These are phyloP conservation scores for Clausena lansium DNA, from an alignment of 345 rosid species.

Conservation along the genomic window DNA sequence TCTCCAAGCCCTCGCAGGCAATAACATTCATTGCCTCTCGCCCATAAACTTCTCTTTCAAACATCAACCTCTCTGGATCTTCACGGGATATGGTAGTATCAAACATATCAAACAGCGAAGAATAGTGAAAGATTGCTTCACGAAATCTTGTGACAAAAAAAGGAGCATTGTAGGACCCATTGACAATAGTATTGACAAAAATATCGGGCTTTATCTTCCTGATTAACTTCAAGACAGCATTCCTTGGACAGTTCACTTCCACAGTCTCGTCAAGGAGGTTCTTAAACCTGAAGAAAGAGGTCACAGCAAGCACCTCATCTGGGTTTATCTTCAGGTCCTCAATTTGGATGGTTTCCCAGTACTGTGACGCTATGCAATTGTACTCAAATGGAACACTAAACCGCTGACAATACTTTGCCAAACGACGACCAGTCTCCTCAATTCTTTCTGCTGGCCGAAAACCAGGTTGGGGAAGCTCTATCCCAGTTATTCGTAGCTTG, in stretches of 20 bases:
- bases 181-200: conserved; percentile 45
- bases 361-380: conserved; percentile 50
- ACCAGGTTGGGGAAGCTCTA: conserved; percentile 78
- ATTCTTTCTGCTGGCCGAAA: conserved; percentile 65
- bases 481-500: conserved; percentile 76
- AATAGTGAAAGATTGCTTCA: conserved; percentile 76
- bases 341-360: conserved; percentile 68
- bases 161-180: conserved; percentile 75
- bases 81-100: conserved; percentile 49
- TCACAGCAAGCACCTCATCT: conserved; percentile 66
- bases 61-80: conserved; percentile 44
- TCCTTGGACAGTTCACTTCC: conserved; percentile 54
- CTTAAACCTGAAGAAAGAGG: conserved; percentile 38
- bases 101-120: conserved; percentile 63
- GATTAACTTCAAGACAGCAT: conserved; percentile 54
- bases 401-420: conserved; percentile 63
- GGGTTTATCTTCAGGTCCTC: conserved; percentile 61
- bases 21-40: conserved; percentile 61
- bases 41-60: conserved; percentile 64
- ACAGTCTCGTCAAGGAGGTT: conserved; percentile 64
- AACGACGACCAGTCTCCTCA: conserved; percentile 68
- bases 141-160: conserved; percentile 71
- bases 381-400: conserved; percentile 77
- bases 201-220: conserved; percentile 55
- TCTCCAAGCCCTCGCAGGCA: conserved; percentile 78